phyloP scores from a whole-genome alignment of 495 filamentous ascomycete species.

The Cairneyella variabilis region DNA sequence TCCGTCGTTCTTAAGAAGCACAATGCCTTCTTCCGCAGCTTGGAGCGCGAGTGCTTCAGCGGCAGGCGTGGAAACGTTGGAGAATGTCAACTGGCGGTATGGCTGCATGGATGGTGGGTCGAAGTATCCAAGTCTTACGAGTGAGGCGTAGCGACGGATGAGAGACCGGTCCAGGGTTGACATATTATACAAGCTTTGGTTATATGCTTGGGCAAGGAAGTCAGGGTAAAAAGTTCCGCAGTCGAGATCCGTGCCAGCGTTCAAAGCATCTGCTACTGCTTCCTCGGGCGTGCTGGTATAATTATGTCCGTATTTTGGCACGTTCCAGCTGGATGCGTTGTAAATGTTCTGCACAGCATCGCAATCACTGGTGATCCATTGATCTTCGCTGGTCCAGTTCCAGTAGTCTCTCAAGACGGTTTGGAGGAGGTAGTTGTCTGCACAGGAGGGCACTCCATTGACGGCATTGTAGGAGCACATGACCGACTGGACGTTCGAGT shows the following conservation, averaged over 20 bases:
- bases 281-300: constrained; percentile 43
- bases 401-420: constrained; percentile 53
- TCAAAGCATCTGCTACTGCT: constrained; percentile 51
- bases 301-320: constrained; percentile 35
- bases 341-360: constrained; percentile 56
- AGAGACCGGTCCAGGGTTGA: constrained; percentile 49
- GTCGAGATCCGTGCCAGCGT: constrained; percentile 58
- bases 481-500: constrained; percentile 51
- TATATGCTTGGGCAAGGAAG: constrained; percentile 44
- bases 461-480: constrained; percentile 63
- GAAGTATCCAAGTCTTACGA: constrained; percentile 57
- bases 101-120: constrained; percentile 39
- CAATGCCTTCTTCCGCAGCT: constrained; percentile 56
- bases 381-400: constrained; percentile 44
- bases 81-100: constrained; percentile 50
- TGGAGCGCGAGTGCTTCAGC: constrained; percentile 53
- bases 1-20: constrained; percentile 60
- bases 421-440: constrained; percentile 52
- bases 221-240: constrained; percentile 55
- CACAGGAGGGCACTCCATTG: constrained; percentile 55
- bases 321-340: constrained; percentile 25
- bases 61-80: constrained; percentile 46
- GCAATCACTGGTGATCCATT: constrained; percentile 56
- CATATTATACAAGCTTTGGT: constrained; percentile 43
- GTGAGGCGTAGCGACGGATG: constrained; percentile 50